Conservation (phyloP, 495 filamentous ascomycete genomes). For the Daldinia concentrica region DNA sequence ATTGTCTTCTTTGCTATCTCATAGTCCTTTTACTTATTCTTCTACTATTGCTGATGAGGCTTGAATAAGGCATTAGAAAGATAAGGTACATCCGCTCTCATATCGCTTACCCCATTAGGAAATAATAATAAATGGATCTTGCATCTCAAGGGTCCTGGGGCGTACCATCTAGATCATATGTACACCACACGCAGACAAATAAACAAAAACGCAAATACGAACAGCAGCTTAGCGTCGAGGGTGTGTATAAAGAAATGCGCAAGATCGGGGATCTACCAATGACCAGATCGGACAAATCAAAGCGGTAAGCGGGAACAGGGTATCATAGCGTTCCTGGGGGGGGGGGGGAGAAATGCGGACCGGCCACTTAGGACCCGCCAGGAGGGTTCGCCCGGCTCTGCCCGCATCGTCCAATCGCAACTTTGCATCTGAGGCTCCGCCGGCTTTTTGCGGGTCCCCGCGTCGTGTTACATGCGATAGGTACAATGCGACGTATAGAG, state of each 20-base stretch:
- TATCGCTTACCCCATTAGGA: conserved; percentile 22
- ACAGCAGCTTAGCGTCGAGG: not conserved
- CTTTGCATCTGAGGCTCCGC: conserved; percentile 18
- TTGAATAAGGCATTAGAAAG: no score
- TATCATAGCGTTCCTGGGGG: conserved; percentile 4
- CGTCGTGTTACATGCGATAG: not conserved
- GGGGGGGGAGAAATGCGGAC: no score
- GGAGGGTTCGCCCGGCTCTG: conserved; percentile 28
- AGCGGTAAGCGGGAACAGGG: conserved; percentile 24
- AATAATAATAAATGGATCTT: not conserved
- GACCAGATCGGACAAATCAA: conserved; percentile 24
- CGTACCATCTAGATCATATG: not conserved
- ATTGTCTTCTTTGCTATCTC: no score
- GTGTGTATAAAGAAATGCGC: not conserved
- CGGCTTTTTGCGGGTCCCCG: conserved; percentile 18
- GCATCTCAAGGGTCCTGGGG: not conserved
- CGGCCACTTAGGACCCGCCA: conserved; percentile 20
- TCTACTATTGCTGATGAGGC: no score
- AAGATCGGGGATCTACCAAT: conserved; percentile 19
- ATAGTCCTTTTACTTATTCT: no score
- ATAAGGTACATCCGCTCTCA: not conserved
- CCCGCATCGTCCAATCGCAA: conserved; percentile 36
- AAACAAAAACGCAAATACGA: not conserved
- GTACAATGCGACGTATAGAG: no score
- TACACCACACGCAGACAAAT: not conserved